Evolutionary conservation across 2,329 filamentous ascomycete genomes (phyloP).

Genomic region (Hymenoscyphus repandus): DNA sequence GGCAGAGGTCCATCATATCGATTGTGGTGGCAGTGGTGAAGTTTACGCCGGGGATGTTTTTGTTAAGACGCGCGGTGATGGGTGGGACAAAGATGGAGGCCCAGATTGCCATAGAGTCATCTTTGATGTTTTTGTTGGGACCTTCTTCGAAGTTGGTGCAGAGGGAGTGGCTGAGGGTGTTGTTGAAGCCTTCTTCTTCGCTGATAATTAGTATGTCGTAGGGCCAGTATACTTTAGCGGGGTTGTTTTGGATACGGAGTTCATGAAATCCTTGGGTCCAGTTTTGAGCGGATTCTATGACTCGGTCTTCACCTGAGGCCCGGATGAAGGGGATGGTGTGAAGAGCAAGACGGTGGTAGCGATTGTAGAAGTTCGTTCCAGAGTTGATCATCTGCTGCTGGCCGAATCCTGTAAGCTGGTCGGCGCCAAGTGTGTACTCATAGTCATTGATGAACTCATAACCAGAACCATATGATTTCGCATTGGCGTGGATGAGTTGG

Average conservation of each 20-base stretch:
- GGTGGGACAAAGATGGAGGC: slow-evolving; percentile 57
- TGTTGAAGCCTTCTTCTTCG: slow-evolving; percentile 65
- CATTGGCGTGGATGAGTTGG: slow-evolving; percentile 54
- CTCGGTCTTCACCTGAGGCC: slow-evolving; percentile 63
- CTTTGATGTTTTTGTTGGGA: slow-evolving; percentile 42
- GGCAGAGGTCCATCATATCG: slow-evolving; percentile 82
- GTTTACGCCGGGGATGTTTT: slow-evolving; percentile 61
- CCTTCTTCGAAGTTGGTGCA: slow-evolving; percentile 68
- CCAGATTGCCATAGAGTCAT: slow-evolving; percentile 52
- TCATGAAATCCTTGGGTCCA: slow-evolving; percentile 70
- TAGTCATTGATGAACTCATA: slow-evolving; percentile 70
- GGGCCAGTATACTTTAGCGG: slow-evolving; percentile 36
- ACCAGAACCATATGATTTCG: slow-evolving; percentile 51
- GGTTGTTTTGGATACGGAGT: slow-evolving; percentile 36
- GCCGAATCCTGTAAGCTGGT: slow-evolving; percentile 65
- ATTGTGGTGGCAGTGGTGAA: slow-evolving; percentile 59
- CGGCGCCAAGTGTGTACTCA: slow-evolving; percentile 63
- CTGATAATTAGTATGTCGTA: slow-evolving; percentile 62
- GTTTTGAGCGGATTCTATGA: slow-evolving; percentile 68
- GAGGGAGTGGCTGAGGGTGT: slow-evolving; percentile 70
- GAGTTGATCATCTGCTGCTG: slow-evolving; percentile 67
- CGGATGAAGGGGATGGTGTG: slow-evolving; percentile 63
- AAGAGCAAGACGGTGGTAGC: slow-evolving; percentile 61
- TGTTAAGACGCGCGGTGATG: slow-evolving; percentile 66
- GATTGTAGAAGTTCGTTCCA: slow-evolving; percentile 68